Base-by-base conservation (phyloP, 768 basidiomycete species). In the Lactarius sp. region DNA sequence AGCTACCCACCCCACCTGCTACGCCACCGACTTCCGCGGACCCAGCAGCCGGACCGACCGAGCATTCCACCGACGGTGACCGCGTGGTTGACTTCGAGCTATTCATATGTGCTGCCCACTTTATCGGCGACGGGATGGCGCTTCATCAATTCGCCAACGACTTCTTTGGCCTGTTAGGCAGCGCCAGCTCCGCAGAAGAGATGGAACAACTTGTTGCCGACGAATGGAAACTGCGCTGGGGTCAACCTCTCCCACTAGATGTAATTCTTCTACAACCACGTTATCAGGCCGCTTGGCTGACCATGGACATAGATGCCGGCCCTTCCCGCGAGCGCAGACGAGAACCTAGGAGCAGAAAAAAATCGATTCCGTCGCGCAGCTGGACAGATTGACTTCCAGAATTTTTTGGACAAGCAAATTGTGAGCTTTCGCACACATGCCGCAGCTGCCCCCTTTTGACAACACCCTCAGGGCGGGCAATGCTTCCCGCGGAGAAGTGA, bases 101-200 rank as follows among this genome's bases (percentile, higher is more conserved):
- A 59, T 75, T 90, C 65, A 80, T 94, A 53, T 86, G 86, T 66
- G 85, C 88, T 4, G 83, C 88, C 7, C 92, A 94, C 71, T 93
- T 87, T 73, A 73, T 93, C 52, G 91, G 90, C 20, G 92, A 94
- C 71, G 92, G 92, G 22, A 92, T 92, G 86, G 88, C 90, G 1
- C 78, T 93, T 18, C 90, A 93, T 73, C 80, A 83, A 63, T 88
- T 87, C 65, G 89, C 88, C 31, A 90, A 91, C 72, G 88, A 92
- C 67, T 85, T 93, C 70, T 87, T 92, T 71, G 73, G 75, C 18
- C 75, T 93, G 3, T 76, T 92, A 46, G 85, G 81, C 0, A 65
- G 70, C 52, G 69, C 67, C 4, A 70, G 64, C 50, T 70, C 71
- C 34, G 66, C 71, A 20, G 63, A 69, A 53, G 75, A 76, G 37